Evolutionary conservation across 148 eudicot species (phyloP), one percentile per base, ranked within the genome.

Genomic region (Salicornia ramosissima): DNA sequence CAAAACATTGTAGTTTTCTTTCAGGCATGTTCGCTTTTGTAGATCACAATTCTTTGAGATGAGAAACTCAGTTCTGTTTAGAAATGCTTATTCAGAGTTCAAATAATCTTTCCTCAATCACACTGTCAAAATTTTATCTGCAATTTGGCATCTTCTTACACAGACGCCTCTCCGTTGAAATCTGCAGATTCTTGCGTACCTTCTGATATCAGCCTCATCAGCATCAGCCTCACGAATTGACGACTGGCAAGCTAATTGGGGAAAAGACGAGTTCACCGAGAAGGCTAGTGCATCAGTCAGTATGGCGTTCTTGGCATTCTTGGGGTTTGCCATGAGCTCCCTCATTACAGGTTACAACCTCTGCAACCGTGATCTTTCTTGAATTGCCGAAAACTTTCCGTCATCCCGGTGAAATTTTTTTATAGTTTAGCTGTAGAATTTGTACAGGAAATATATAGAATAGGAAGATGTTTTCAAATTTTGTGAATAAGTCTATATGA

Each of bases 181-280:
- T 15, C 65, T 31, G 78, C 96, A 94, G 98, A 82, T 90, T 56
- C 77, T 94, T 47, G 86, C 98, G 24, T 94, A 94, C 81, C 92
- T 94, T 30, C 71, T 94, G 71, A 81, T 94, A 73, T 90, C 98
- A 57, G 97, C 98, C 45, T 87, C 96, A 12, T 94, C 98, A 33
- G 81, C 98, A 16, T 83, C 98, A 64, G 92, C 98, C 55, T 81
- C 97, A 18, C 84, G 93, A 80, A 88, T 89, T 2, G 82, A 79
- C 30, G 95, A 88, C 66, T 94, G 98, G 98, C 80, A 80, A 64
- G 59, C 79, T 5, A 94, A 90, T 49, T 94, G 98, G 98, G 98
- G 98, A 13, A 90, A 83, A 76, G 98, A 94, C 39, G 84, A 82
- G 71, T 94, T 94, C 75, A 91, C 98, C 18, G 72, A 71, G 45